phyloP scores from a whole-genome alignment of 306 rosid genomes.

The Vachellia pachyceras region DNA sequence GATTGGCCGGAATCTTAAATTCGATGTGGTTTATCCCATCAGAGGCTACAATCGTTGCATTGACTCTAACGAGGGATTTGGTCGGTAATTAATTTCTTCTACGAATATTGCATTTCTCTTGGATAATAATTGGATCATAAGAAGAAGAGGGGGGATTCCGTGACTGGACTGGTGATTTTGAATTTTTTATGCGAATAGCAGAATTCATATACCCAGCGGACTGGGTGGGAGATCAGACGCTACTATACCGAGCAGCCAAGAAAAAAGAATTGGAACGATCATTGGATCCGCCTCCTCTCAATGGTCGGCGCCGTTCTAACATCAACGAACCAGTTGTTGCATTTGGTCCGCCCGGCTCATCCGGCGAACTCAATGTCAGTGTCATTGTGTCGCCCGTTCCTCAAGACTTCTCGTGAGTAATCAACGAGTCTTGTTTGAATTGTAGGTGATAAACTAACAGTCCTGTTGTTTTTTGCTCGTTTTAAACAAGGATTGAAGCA shows the following conservation, averaged over 20 bases:
- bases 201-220: conserved; percentile 86
- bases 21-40: conserved; percentile 78
- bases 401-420: conserved; percentile 79
- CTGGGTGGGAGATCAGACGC: conserved; percentile 96
- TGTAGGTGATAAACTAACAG: background rate
- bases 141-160: background rate
- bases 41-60: conserved; percentile 77
- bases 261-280: conserved; percentile 70
- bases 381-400: conserved; percentile 81
- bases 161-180: background rate
- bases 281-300: conserved; percentile 76
- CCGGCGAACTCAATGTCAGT: conserved; percentile 91
- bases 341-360: conserved; percentile 87
- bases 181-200: conserved; percentile 32
- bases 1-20: conserved; percentile 64
- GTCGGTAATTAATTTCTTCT: conserved; percentile 50
- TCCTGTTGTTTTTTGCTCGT: background rate
- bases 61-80: conserved; percentile 82
- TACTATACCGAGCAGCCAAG: conserved; percentile 76
- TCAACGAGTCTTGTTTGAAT: background rate
- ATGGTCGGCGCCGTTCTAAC: conserved; percentile 49
- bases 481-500: conserved; percentile 71
- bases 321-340: conserved; percentile 76
- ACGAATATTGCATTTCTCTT: background rate
- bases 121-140: background rate